Base-by-base conservation (phyloP, 371 early-diverging fungal genomes). In the Batkoa obscura region DNA sequence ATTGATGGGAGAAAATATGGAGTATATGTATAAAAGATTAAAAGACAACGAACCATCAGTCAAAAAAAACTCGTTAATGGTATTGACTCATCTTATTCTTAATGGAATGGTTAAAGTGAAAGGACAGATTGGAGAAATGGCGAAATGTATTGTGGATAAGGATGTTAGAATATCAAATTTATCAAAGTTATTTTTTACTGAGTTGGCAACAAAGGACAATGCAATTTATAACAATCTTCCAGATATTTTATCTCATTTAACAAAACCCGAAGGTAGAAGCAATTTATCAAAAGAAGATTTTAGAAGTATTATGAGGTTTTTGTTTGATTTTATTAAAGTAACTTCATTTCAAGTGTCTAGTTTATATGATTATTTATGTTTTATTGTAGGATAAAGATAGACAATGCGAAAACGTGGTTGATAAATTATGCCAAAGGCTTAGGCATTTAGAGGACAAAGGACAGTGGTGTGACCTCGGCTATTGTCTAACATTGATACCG, bases 41-140 rank as follows among this genome's bases (percentile, higher is more conserved):
- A 69, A 73, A 10, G 94, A 94, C 62, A 60, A 72, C 0, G 85
- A 90, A 58, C 66, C 64, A 0, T 59, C 78, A 10, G 93, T 93
- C 46, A 87, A 89, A 65, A 92, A 90, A 69, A 95, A 91, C 62
- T 81, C 94, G 12, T 79, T 97, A 34, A 94, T 97, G 95, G 98
- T 97, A 4, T 66, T 97, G 50, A 92, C 95, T 0, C 94, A 93
- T 62, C 67, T 97, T 67, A 90, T 95, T 41, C 69, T 97, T 50
- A 96, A 95, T 65, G 96, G 97, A 37, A 93, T 95, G 93, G 84
- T 97, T 66, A 97, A 97, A 62, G 93, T 92, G 53, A 97, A 95
- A 66, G 95, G 95, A 3, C 94, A 94, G 61, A 75, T 96, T 42
- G 85, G 88, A 59, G 92, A 94, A 61, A 90, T 96, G 86, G 94